phyloP scores from a whole-genome alignment of 2,329 filamentous ascomycete genomes.

The Alternaria burnsii region DNA sequence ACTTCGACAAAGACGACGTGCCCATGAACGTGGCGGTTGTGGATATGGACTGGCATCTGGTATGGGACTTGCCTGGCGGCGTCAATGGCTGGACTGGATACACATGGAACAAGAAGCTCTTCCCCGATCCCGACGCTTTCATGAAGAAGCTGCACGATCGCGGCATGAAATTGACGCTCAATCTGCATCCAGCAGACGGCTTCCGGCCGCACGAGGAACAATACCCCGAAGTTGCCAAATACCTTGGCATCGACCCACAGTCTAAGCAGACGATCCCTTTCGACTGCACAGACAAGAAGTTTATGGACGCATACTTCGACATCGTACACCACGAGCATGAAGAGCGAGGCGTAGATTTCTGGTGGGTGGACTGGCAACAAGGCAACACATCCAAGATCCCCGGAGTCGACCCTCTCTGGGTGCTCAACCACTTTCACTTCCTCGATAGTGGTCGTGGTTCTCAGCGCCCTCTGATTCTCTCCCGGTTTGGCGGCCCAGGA shows the following conservation, averaged over 20 bases:
- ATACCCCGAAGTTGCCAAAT: conserved; percentile 64
- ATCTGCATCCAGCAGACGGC: conserved; percentile 70
- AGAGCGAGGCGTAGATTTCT: conserved; percentile 67
- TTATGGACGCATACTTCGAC: conserved; percentile 66
- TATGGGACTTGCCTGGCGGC: conserved; percentile 48
- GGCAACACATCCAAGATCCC: conserved; percentile 63
- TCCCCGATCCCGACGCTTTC: conserved; percentile 65
- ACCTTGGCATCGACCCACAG: conserved; percentile 61
- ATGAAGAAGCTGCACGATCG: conserved; percentile 61
- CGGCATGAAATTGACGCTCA: conserved; percentile 64
- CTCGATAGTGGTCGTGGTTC: conserved; percentile 59
- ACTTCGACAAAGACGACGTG: conserved; percentile 60
- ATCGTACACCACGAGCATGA: conserved; percentile 66
- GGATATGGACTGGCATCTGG: conserved; percentile 74
- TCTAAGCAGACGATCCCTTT: conserved; percentile 63
- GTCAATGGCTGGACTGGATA: conserved; percentile 68
- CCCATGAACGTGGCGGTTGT: conserved; percentile 68
- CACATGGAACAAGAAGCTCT: conserved; percentile 67
- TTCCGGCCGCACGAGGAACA: conserved; percentile 65
- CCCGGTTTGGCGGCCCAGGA: conserved; percentile 68
- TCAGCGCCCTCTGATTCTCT: conserved; percentile 64
- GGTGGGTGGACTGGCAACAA: conserved; percentile 76
- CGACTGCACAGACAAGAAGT: conserved; percentile 62
- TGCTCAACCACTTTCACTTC: conserved; percentile 72
- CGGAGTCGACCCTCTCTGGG: conserved; percentile 70